A percentile compares a stretch with the other conserved stretches of the same genome.
Evolutionary conservation across 768 basidiomycete species (phyloP).

Genomic region (Polyporus arcularius): DNA sequence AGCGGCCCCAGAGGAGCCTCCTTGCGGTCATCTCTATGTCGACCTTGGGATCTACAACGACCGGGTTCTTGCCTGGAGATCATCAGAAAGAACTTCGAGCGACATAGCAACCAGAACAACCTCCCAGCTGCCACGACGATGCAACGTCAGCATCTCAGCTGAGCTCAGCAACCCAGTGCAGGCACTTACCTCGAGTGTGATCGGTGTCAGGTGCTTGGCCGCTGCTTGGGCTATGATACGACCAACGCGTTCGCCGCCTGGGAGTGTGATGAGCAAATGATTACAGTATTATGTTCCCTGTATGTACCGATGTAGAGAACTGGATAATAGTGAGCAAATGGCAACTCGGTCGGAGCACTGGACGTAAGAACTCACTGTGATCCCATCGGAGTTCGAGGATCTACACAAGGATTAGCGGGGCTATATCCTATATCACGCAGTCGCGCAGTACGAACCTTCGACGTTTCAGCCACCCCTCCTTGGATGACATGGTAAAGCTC

Average conservation of each 20-base stretch:
- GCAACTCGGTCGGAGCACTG: neutral
- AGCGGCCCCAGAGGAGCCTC: slow-evolving; percentile 81
- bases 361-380: slow-evolving; percentile 46
- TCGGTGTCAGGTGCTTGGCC: slow-evolving; percentile 76
- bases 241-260: slow-evolving; percentile 50
- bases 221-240: slow-evolving; percentile 72
- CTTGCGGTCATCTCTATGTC: slow-evolving; percentile 66
- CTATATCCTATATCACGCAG: neutral
- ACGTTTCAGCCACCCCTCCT: slow-evolving; percentile 66
- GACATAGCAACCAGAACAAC: neutral
- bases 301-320: slow-evolving; percentile 17
- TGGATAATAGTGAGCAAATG: neutral
- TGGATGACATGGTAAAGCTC: slow-evolving; percentile 68
- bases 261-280: neutral
- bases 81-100: neutral
- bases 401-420: slow-evolving; percentile 34
- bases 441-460: slow-evolving; percentile 39
- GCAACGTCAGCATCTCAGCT: slow-evolving; percentile 25
- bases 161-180: slow-evolving; percentile 39
- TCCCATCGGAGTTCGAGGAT: slow-evolving; percentile 74
- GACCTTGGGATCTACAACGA: slow-evolving; percentile 52
- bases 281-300: too few species aligned
- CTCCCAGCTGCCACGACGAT: slow-evolving; percentile 55
- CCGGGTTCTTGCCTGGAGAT: slow-evolving; percentile 63
- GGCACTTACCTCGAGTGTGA: slow-evolving; percentile 50